These are phyloP conservation scores for Phialophora verrucosa DNA, from an alignment of 2,329 filamentous ascomycete species.

Conservation along the genomic window DNA sequence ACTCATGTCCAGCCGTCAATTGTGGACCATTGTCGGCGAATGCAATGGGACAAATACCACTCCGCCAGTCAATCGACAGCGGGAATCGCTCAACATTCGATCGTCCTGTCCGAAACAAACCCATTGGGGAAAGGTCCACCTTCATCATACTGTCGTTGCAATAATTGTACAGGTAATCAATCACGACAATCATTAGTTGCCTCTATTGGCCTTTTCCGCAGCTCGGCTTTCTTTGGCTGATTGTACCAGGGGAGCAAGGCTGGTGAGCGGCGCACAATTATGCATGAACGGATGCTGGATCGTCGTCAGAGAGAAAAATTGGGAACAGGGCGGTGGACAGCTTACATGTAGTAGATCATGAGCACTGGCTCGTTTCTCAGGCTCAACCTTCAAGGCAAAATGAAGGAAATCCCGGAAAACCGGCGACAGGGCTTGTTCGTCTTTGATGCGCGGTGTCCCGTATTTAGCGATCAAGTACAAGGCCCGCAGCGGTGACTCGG, in stretches of 20 bases:
- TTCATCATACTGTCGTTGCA: conserved; percentile 8
- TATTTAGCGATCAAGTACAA: conserved; percentile 97
- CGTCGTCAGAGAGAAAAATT: conserved; percentile 9
- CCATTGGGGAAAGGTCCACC: conserved; percentile 5
- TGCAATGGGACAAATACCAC: neutral
- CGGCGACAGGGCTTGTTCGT: conserved; percentile 95
- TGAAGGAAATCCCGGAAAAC: conserved; percentile 93
- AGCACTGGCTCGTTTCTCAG: conserved; percentile 93
- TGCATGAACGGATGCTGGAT: conserved; percentile 80
- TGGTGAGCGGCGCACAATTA: conserved; percentile 72
- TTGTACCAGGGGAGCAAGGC: conserved; percentile 83
- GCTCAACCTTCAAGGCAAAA: conserved; percentile 93
- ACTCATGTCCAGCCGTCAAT: conserved; percentile 6
- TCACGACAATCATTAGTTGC: conserved; percentile 36
- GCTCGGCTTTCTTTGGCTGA: conserved; percentile 83
- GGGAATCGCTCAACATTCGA: neutral
- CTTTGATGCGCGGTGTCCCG: conserved; percentile 92
- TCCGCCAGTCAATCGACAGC: conserved; percentile 2
- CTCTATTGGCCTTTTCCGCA: conserved; percentile 80
- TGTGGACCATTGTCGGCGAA: conserved; percentile 1
- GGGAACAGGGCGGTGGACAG: conserved; percentile 34
- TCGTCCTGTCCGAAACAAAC: conserved; percentile 16
- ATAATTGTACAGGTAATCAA: conserved; percentile 25
- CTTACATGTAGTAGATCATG: conserved; percentile 90
- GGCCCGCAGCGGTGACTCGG: conserved; percentile 89